Evolutionary conservation across 108 stramenopile species (phyloP).

Genomic region (Parietichytrium sp.): DNA sequence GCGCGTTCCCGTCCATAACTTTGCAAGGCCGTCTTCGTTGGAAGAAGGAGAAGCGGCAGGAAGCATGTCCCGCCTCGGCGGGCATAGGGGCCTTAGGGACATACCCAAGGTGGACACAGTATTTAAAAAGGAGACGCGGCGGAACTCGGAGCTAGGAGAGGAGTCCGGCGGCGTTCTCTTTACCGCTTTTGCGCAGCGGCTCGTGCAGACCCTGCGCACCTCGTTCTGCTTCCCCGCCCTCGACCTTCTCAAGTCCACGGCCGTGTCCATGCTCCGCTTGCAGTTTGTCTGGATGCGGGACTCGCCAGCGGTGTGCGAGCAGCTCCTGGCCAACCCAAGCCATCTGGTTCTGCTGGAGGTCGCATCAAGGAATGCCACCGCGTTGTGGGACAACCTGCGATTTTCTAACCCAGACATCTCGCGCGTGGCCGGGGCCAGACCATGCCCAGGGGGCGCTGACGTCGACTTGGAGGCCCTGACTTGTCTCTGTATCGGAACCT

Average conservation of each 20-base stretch:
- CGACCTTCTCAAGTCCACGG: background rate
- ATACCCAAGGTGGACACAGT: too few species aligned
- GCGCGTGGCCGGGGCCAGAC: background rate
- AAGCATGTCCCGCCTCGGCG: background rate
- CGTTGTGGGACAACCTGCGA: too few species aligned
- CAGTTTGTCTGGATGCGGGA: background rate
- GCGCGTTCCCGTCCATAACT: too few species aligned
- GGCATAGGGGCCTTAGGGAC: too few species aligned
- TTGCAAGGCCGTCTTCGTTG: too few species aligned
- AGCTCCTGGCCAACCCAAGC: background rate
- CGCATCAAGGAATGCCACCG: too few species aligned
- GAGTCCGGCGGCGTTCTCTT: background rate
- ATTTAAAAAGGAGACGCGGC: background rate
- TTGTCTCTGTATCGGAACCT: background rate
- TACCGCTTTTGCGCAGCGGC: background rate
- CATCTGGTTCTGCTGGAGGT: conserved; percentile 14
- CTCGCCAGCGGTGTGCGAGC: background rate
- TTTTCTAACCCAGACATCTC: too few species aligned
- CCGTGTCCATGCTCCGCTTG: background rate
- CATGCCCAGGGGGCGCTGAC: background rate
- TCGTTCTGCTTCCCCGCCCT: background rate
- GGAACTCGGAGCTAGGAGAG: background rate
- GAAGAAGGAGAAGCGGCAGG: too few species aligned
- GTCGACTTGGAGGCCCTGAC: background rate
- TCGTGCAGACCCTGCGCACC: background rate